phyloP scores from a whole-genome alignment of 139 green algal genomes.

The Trebouxia sp. region DNA sequence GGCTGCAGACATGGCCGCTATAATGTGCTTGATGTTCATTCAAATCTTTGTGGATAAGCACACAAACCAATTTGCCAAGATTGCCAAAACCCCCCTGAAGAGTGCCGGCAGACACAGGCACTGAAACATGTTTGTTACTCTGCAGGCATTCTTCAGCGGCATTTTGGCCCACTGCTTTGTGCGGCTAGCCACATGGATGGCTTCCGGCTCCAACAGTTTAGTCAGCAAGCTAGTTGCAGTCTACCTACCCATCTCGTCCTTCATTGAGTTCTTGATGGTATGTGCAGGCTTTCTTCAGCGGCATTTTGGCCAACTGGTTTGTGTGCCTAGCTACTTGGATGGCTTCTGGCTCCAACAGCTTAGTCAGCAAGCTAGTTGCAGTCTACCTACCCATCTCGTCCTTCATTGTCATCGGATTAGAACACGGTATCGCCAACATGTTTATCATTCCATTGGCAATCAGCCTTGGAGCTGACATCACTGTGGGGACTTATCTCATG shows the following conservation, averaged over 20 bases:
- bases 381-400: conserved; percentile 72
- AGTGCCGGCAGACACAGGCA: not conserved
- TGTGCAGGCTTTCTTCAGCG: conserved; percentile 64
- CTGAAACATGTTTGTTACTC: not conserved
- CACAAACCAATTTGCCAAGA: not conserved
- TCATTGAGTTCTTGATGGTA: conserved; percentile 68
- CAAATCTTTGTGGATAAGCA: not conserved
- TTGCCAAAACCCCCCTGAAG: too few relatives aligned
- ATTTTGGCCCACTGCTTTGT: conserved; percentile 90
- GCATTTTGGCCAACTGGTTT: conserved; percentile 87
- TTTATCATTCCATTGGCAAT: conserved; percentile 33
- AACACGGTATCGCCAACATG: conserved; percentile 29
- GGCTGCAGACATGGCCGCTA: too few relatives aligned
- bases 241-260: conserved; percentile 74
- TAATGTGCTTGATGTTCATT: too few relatives aligned
- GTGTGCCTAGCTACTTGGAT: conserved; percentile 89
- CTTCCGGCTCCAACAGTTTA: conserved; percentile 58
- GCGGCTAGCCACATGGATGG: conserved; percentile 84
- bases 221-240: conserved; percentile 33
- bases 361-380: conserved; percentile 38
- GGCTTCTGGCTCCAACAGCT: conserved; percentile 56
- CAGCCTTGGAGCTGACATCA: conserved; percentile 6
- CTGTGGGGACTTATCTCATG: not conserved
- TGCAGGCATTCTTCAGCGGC: conserved; percentile 62
- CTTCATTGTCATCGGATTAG: conserved; percentile 75